Conservation (phyloP, 106 monocot species). For the Apostasia shenzhenica region DNA sequence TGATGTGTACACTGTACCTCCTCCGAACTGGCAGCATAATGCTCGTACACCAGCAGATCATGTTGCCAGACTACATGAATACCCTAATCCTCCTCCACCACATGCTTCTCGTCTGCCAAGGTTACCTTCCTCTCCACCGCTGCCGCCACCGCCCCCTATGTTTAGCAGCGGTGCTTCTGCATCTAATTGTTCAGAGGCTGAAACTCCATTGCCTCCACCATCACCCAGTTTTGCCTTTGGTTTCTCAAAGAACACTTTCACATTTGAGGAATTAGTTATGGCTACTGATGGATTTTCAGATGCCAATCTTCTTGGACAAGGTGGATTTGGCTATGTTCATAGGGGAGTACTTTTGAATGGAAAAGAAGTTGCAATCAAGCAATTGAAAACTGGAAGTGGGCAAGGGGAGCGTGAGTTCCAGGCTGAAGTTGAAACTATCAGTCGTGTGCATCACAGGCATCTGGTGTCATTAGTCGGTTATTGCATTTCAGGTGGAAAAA, state of each 20-base stretch:
- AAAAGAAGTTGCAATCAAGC: constrained; percentile 18
- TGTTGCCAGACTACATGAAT: background rate
- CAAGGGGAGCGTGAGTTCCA: constrained; percentile 22
- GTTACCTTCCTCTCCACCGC: background rate
- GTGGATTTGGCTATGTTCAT: constrained; percentile 22
- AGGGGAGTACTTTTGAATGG: constrained; percentile 12
- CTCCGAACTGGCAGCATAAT: constrained; percentile 8
- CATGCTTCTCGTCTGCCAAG: constrained; percentile 8
- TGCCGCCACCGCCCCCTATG: constrained; percentile 1
- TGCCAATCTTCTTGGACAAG: constrained; percentile 19
- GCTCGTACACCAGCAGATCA: constrained; percentile 14
- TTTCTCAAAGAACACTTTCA: constrained; percentile 9
- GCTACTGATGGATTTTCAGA: constrained; percentile 19
- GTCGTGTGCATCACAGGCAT: constrained; percentile 20
- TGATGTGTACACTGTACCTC: too few species aligned
- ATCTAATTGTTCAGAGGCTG: constrained; percentile 8
- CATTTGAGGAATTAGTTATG: constrained; percentile 14
- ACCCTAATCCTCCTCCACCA: constrained; percentile 1
- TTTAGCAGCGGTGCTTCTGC: constrained; percentile 13
- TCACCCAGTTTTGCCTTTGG: constrained; percentile 4
- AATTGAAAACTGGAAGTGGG: constrained; percentile 12
- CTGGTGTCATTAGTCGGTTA: constrained; percentile 20
- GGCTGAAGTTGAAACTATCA: constrained; percentile 19
- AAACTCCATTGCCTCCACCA: constrained; percentile 6
- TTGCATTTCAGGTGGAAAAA: constrained; percentile 13